Evolutionary conservation across 768 basidiomycete species (phyloP).

Genomic region (Peribolospora kevripleyi): DNA sequence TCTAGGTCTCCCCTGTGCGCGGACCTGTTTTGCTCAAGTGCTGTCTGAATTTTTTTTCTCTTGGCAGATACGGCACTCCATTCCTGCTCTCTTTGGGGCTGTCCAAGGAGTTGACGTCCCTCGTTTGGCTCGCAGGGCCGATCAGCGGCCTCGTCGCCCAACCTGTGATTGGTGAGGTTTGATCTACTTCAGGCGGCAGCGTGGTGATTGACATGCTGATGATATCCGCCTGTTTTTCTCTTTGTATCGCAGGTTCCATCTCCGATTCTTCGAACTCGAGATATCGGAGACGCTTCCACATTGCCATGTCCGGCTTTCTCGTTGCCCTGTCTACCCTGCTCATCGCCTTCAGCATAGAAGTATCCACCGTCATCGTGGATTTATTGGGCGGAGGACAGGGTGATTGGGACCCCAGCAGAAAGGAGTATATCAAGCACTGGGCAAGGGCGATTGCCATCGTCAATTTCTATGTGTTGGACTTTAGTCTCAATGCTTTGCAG

Average conservation of each 20-base stretch:
- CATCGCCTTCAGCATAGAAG: constrained; percentile 56
- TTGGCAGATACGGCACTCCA: constrained; percentile 69
- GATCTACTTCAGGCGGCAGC: neutral
- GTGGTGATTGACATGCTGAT: neutral
- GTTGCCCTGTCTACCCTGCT: constrained; percentile 52
- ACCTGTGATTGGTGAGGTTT: constrained; percentile 63
- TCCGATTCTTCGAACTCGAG: constrained; percentile 61
- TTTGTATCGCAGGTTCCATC: constrained; percentile 42
- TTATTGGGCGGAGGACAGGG: constrained; percentile 46
- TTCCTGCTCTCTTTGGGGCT: constrained; percentile 59
- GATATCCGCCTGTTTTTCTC: neutral
- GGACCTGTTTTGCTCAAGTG: neutral
- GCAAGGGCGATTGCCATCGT: constrained; percentile 67
- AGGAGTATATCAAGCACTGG: constrained; percentile 39
- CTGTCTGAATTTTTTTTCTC: neutral
- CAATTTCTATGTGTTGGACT: constrained; percentile 83
- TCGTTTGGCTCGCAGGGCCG: constrained; percentile 74
- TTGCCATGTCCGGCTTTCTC: constrained; percentile 59
- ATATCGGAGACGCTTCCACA: constrained; percentile 83
- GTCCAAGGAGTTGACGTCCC: constrained; percentile 66
- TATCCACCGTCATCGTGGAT: constrained; percentile 52
- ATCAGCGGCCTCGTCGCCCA: constrained; percentile 87
- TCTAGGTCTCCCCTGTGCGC: neutral
- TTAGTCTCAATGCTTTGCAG: constrained; percentile 78
- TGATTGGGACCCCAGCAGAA: constrained; percentile 58